These are phyloP conservation scores for Manihot esculenta DNA, from an alignment of 441 rosid species.

Conservation along the genomic window DNA sequence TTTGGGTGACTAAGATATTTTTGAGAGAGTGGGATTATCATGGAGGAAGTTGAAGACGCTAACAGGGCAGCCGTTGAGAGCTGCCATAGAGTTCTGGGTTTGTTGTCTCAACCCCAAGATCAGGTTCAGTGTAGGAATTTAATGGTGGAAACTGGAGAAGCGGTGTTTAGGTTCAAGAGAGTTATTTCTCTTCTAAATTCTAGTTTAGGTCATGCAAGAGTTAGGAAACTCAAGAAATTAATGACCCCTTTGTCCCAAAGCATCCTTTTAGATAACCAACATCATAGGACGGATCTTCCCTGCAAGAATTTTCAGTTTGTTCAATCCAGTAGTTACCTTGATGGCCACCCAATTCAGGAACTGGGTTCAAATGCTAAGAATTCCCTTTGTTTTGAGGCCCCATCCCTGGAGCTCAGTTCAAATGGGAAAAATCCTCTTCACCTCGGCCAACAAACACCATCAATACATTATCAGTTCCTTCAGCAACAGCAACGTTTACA, in stretches of 20 bases:
- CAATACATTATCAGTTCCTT: conserved; percentile 40
- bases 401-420: conserved; percentile 52
- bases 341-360: conserved; percentile 41
- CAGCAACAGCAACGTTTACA: conserved; percentile 42
- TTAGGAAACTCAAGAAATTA: conserved; percentile 60
- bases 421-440: conserved; percentile 54
- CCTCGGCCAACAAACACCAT: conserved; percentile 39
- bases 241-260: conserved; percentile 48
- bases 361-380: conserved; percentile 52
- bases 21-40: conserved; percentile 25
- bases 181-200: conserved; percentile 64
- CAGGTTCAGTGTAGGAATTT: conserved; percentile 52
- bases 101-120: conserved; percentile 58
- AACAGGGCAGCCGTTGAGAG: conserved; percentile 77
- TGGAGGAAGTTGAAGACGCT: conserved; percentile 92
- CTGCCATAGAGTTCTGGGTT: conserved; percentile 55
- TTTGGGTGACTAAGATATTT: conserved; percentile 29
- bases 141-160: conserved; percentile 70
- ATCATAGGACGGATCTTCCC: conserved; percentile 38
- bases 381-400: conserved; percentile 50
- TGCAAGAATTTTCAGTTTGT: conserved; percentile 45
- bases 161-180: conserved; percentile 77
- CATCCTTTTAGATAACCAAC: conserved; percentile 56
- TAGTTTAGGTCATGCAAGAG: conserved; percentile 89
- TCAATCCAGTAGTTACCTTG: conserved; percentile 41